Conservation (phyloP, 495 filamentous ascomycete species). For the Lentithecium fluviatile region DNA sequence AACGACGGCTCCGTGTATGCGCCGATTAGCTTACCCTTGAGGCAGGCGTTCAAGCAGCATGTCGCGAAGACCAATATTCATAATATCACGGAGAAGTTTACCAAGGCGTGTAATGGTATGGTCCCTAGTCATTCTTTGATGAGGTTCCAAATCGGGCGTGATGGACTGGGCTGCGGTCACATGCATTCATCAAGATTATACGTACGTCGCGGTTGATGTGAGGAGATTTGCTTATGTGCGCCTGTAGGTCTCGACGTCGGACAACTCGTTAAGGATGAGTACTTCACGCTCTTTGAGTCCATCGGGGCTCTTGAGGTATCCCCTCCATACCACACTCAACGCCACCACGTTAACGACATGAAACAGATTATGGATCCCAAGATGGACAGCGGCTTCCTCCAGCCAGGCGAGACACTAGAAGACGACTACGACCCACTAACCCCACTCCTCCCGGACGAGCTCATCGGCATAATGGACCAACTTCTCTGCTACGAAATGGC, state of each 20-base stretch:
- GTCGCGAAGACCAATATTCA: conserved; percentile 49
- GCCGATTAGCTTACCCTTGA: conserved; percentile 23
- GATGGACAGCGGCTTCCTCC: conserved; percentile 90
- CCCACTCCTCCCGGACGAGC: conserved; percentile 69
- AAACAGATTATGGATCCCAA: conserved; percentile 93
- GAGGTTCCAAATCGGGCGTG: not conserved
- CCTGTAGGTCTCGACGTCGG: conserved; percentile 68
- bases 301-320: conserved; percentile 90
- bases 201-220: not conserved
- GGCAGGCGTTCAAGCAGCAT: conserved; percentile 42
- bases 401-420: conserved; percentile 73
- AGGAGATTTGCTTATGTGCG: conserved; percentile 1
- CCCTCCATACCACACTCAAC: conserved; percentile 20
- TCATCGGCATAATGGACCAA: conserved; percentile 92
- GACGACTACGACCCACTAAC: conserved; percentile 79
- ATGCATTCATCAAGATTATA: not conserved
- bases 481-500: conserved; percentile 93
- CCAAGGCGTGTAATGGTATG: conserved; percentile 66
- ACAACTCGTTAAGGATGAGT: conserved; percentile 88
- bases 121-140: not conserved
- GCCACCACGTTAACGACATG: not conserved
- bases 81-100: conserved; percentile 80
- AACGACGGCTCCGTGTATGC: not conserved
- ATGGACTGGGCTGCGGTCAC: not conserved
- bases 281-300: conserved; percentile 88